phyloP scores from a whole-genome alignment of 805 yeast species.

The Kazachstania bromeliacearum region DNA sequence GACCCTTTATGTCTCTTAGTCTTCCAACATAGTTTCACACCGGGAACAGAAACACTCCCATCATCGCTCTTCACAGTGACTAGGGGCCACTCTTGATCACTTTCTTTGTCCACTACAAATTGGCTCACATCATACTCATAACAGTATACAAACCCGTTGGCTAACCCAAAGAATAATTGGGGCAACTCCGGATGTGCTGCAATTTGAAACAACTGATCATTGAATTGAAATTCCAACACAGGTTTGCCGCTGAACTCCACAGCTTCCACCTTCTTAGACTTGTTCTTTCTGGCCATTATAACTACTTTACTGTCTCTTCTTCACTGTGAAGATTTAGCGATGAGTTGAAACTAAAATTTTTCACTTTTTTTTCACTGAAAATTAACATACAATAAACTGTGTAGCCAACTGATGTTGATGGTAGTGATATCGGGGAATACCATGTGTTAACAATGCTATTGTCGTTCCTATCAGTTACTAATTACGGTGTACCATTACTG shows the following conservation, averaged over 20 bases:
- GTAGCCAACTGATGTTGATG: no score
- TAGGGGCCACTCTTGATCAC: conserved; percentile 1
- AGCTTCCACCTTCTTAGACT: conserved; percentile 15
- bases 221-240: conserved; percentile 30
- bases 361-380: no score
- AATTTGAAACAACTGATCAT: conserved; percentile 53
- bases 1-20: conserved; percentile 88
- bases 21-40: conserved; percentile 50
- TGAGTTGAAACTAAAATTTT: conserved; percentile 4
- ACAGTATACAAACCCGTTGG: conserved; percentile 66
- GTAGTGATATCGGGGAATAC: no score
- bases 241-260: conserved; percentile 20
- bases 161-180: conserved; percentile 61
- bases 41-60: conserved; percentile 6
- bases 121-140: conserved; percentile 39
- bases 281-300: no score
- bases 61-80: not conserved
- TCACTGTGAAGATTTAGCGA: not conserved
- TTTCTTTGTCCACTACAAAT: conserved; percentile 3
- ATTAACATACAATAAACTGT: no score
- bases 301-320: no score
- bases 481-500: no score
- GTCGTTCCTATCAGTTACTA: no score
- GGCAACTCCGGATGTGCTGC: conserved; percentile 73
- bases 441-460: no score